A percentile compares a stretch with the other conserved stretches of the same genome.
phyloP scores from a whole-genome alignment of 352 stramenopile species.

The Phytopythium montanum region DNA sequence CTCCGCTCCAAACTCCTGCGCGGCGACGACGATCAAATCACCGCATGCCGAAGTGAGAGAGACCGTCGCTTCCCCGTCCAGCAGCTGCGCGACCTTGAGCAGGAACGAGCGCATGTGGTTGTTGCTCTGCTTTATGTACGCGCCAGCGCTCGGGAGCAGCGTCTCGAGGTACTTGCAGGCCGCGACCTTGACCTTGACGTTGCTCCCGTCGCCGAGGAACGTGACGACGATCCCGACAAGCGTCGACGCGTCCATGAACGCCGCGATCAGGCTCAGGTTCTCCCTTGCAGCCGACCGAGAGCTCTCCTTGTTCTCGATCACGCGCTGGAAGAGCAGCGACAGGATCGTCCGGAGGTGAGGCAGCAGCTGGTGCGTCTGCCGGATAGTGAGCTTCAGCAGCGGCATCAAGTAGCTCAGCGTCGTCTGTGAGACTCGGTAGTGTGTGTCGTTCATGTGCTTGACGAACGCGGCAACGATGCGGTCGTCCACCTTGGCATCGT shows the following conservation, averaged over 20 bases:
- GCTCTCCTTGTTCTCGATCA: slow-evolving; percentile 72
- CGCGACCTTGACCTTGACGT: slow-evolving; percentile 73
- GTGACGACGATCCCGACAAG: slow-evolving; percentile 49
- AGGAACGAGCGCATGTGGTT: slow-evolving; percentile 69
- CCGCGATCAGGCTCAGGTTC: slow-evolving; percentile 55
- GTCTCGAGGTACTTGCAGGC: slow-evolving; percentile 67
- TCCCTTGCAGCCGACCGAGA: slow-evolving; percentile 45
- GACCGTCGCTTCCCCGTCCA: slow-evolving; percentile 60
- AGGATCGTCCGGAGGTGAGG: slow-evolving; percentile 56
- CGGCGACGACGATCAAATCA: slow-evolving; percentile 48
- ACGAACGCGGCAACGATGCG: slow-evolving; percentile 49
- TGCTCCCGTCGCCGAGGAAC: slow-evolving; percentile 65
- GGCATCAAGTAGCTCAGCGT: slow-evolving; percentile 57
- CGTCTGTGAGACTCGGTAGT: slow-evolving; percentile 72
- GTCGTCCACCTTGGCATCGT: slow-evolving; percentile 48
- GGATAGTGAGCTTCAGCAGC: slow-evolving; percentile 34
- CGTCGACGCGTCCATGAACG: slow-evolving; percentile 40
- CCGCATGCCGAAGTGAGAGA: slow-evolving; percentile 51
- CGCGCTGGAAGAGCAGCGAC: slow-evolving; percentile 68
- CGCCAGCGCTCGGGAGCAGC: slow-evolving; percentile 42
- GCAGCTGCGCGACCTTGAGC: slow-evolving; percentile 59
- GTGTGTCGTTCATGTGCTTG: slow-evolving; percentile 60
- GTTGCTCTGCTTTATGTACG: slow-evolving; percentile 67
- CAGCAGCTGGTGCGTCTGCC: slow-evolving; percentile 34
- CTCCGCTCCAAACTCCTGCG: slow-evolving; percentile 44